Percentiles rank a stretch among this genome's conserved stretches.
Conservation (phyloP, 441 rosid genomes). For the Gossypium schwendimanii region DNA sequence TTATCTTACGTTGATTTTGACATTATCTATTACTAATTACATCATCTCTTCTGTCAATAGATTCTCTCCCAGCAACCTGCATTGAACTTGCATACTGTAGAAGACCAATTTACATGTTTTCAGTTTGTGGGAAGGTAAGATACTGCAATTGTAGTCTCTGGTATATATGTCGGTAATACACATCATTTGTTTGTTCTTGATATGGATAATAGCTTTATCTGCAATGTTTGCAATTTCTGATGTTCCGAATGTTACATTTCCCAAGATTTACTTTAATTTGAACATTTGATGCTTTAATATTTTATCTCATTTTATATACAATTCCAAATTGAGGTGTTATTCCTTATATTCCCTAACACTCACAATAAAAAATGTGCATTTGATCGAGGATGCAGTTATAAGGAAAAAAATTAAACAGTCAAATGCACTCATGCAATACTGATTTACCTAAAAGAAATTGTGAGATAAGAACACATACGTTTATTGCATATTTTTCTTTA, state of each 20-base stretch:
- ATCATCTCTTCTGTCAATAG: conserved; percentile 26
- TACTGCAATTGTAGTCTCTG: conserved; percentile 11
- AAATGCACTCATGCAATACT: background rate
- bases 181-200: background rate
- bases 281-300: background rate
- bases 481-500: background rate
- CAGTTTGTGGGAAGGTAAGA: conserved; percentile 52
- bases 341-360: background rate
- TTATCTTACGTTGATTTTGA: conserved; percentile 8
- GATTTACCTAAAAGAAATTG: background rate
- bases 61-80: conserved; percentile 45
- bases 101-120: conserved; percentile 72
- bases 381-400: background rate
- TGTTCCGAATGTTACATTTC: background rate
- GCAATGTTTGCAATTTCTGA: background rate
- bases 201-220: background rate
- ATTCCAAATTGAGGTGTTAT: background rate
- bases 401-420: background rate
- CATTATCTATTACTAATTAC: conserved; percentile 14
- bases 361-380: background rate
- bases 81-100: conserved; percentile 47
- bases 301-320: background rate
- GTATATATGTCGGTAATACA: background rate
- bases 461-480: background rate
- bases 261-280: background rate